phyloP scores from a whole-genome alignment of 202 grass and related monocot genomes.

The Schoenoplectus triqueter region DNA sequence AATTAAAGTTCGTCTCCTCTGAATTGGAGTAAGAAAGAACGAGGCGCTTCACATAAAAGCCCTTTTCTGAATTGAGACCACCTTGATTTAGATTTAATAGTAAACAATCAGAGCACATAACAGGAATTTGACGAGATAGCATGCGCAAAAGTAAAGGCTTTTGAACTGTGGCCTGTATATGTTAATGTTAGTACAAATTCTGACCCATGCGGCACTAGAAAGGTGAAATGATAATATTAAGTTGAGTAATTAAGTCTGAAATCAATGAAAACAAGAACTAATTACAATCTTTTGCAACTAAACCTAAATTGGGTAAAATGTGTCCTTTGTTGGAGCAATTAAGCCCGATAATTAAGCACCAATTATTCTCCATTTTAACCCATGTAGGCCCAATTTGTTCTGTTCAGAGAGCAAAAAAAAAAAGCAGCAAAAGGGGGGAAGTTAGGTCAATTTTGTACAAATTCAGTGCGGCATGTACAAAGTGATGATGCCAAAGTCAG shows the following conservation, averaged over 20 bases:
- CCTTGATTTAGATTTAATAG: background rate
- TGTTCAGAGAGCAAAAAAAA: background rate
- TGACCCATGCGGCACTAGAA: background rate
- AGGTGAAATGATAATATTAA: background rate
- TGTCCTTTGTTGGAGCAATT: background rate
- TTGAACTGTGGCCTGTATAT: background rate
- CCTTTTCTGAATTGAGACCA: conserved; percentile 39
- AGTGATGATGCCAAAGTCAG: background rate
- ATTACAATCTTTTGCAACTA: background rate
- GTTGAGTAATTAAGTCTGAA: background rate
- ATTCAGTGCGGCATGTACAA: background rate
- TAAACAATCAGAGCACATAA: background rate
- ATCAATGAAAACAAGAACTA: background rate
- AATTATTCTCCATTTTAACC: conserved; percentile 7
- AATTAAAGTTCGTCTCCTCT: conserved; percentile 41
- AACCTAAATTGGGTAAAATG: background rate
- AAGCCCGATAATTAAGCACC: background rate
- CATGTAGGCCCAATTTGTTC: background rate
- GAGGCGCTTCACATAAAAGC: conserved; percentile 36
- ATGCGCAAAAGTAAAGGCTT: background rate
- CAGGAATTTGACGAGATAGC: background rate
- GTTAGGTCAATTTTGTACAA: background rate
- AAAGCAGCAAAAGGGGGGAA: background rate
- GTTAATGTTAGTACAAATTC: background rate
- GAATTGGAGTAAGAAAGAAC: conserved; percentile 48